Evolutionary conservation across 768 basidiomycete species (phyloP), one percentile per base, ranked within the genome.

Genomic region (Trametes punicea): DNA sequence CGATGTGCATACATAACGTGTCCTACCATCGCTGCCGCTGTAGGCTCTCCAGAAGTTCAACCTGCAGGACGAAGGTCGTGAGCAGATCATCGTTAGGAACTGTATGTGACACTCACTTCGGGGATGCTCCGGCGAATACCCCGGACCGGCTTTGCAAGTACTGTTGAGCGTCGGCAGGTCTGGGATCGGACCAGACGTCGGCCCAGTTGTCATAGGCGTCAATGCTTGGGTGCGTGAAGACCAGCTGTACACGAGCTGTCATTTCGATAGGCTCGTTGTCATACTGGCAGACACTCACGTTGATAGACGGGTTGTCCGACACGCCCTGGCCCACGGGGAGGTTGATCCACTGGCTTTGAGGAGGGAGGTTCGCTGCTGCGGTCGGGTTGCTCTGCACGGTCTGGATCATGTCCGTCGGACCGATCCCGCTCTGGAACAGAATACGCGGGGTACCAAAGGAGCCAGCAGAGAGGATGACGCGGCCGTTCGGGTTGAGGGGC

Each of bases 191-290:
- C 81, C 80, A 84, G 3, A 84, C 79, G 34, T 76, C 61, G 2
- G 77, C 78, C 84, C 83, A 86, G 67, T 83, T 84, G n/a, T 85
- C 81, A 63, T 84, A 84, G 1, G 81, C 76, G 62, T 85, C 81
- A 57, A 86, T 73, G 34, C 72, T 73, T 2, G 83, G 83, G 65
- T 85, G 83, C 5, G 81, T 83, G 71, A 86, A 84, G 20, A 85
- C 80, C 62, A 84, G 68, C 79, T 82, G 54, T 9, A 18, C 13
- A 27, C 5, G 8, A 23, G 36, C 36, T 10, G 18, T 44, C 42
- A 26, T 23, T 7, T 6, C 1, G 8, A 41, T 7, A 26, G 16
- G 15, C 15, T 10, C 8, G 8, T 7, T 9, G 15, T 36, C 9
- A n/a, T 5, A 7, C 34, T 15, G n/a, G 25, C 21, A 23, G 49